Conservation (phyloP, 2,329 filamentous ascomycete genomes). For the Neophaeococcomyces aloes region DNA sequence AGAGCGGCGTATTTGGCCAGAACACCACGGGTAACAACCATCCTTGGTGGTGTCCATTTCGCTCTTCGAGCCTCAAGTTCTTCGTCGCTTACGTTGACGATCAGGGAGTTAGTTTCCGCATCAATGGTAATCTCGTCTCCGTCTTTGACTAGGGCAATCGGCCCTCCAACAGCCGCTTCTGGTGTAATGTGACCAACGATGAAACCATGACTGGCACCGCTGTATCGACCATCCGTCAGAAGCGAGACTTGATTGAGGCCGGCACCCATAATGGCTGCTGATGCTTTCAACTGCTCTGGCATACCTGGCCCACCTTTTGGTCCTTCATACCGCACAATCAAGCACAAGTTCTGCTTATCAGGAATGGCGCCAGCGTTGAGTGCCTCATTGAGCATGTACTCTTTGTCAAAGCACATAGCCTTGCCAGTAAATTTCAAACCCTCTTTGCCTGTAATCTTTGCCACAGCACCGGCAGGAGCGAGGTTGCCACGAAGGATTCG, state of each 20-base stretch:
- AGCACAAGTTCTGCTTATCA: constrained; percentile 68
- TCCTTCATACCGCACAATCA: constrained; percentile 87
- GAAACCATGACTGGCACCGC: constrained; percentile 79
- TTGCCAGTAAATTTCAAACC: constrained; percentile 70
- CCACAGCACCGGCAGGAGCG: constrained; percentile 78
- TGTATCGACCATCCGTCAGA: constrained; percentile 85
- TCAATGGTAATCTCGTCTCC: constrained; percentile 82
- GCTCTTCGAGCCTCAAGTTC: constrained; percentile 56
- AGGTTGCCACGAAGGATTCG: constrained; percentile 82
- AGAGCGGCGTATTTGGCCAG: constrained; percentile 82
- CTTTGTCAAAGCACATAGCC: constrained; percentile 78
- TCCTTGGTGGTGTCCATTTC: constrained; percentile 60
- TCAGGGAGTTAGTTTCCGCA: constrained; percentile 61
- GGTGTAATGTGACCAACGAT: constrained; percentile 90
- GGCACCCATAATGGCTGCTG: constrained; percentile 85
- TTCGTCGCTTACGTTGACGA: constrained; percentile 61
- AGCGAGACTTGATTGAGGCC: constrained; percentile 77
- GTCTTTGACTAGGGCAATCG: constrained; percentile 69
- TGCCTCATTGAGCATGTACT: constrained; percentile 64
- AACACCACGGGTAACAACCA: constrained; percentile 67
- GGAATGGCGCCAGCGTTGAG: constrained; percentile 61
- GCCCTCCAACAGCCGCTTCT: constrained; percentile 79
- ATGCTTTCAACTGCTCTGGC: constrained; percentile 86
- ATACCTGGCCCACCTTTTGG: constrained; percentile 90
- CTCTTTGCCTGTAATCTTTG: constrained; percentile 95